Conservation (phyloP, 2,329 filamentous ascomycete genomes). For the Sphaerulina vaccinii region DNA sequence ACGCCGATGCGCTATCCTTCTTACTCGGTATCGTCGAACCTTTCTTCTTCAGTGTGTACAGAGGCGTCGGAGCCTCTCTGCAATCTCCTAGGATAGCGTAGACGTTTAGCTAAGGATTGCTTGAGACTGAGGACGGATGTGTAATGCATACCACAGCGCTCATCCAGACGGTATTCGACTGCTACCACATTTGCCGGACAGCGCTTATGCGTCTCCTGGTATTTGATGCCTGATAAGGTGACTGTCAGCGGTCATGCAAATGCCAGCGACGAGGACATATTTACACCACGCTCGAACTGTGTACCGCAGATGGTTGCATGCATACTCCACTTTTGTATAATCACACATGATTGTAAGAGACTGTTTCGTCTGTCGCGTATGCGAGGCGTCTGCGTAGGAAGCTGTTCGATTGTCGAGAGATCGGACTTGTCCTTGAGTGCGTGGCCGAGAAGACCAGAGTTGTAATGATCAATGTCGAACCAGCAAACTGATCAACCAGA, state of each 20-base stretch:
- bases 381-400: neutral
- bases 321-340: constrained; percentile 59
- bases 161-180: constrained; percentile 51
- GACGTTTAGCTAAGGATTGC: too few species aligned
- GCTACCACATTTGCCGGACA: constrained; percentile 57
- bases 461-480: neutral
- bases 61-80: constrained; percentile 17
- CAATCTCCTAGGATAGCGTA: constrained; percentile 28
- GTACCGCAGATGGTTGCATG: constrained; percentile 56
- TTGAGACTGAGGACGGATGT: too few species aligned
- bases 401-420: neutral
- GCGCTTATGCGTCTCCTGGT: constrained; percentile 55
- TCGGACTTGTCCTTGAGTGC: neutral
- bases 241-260: neutral
- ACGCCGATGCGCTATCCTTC: constrained; percentile 12
- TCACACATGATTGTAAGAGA: constrained; percentile 52
- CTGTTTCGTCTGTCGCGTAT: neutral
- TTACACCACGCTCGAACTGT: constrained; percentile 58
- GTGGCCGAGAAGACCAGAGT: neutral
- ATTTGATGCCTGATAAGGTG: constrained; percentile 39
- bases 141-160: constrained; percentile 45
- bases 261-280: neutral
- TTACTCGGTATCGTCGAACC: constrained; percentile 15
- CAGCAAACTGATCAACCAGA: constrained; percentile 20
- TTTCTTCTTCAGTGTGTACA: constrained; percentile 25